Evolutionary conservation across 495 filamentous ascomycete species (phyloP).

Genomic region (Trypethelium eluteriae): DNA sequence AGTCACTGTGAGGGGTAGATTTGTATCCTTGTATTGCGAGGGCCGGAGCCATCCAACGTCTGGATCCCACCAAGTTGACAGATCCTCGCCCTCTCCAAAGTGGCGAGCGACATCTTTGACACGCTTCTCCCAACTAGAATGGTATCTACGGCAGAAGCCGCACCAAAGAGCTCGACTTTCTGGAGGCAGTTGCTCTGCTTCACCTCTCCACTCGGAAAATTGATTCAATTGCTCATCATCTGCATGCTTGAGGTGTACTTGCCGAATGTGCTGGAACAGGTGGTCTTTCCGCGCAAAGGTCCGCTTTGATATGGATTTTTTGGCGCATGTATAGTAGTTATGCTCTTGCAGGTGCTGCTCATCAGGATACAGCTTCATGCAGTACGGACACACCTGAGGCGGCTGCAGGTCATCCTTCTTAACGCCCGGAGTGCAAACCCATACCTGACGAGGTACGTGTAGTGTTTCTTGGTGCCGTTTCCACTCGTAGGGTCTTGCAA

Average conservation of each 20-base stretch:
- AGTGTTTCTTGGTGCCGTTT: conserved; percentile 9
- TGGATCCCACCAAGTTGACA: conserved; percentile 10
- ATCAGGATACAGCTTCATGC: conserved; percentile 50
- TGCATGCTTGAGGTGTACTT: conserved; percentile 9
- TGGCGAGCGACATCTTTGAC: conserved; percentile 6
- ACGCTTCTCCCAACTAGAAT: conserved; percentile 9
- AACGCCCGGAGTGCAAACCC: not conserved
- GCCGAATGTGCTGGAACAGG: conserved; percentile 68
- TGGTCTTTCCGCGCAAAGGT: conserved; percentile 83
- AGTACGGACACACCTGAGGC: conserved; percentile 41
- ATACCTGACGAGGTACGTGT: conserved; percentile 6
- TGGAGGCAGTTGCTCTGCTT: not conserved
- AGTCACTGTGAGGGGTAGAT: conserved; percentile 3
- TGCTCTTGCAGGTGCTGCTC: conserved; percentile 60
- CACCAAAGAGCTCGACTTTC: conserved; percentile 10
- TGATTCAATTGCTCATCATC: conserved; percentile 8
- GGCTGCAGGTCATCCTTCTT: conserved; percentile 3
- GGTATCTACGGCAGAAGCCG: conserved; percentile 4
- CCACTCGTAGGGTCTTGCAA: conserved; percentile 8
- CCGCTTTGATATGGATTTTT: conserved; percentile 55
- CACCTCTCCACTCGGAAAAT: conserved; percentile 10
- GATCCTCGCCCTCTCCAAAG: conserved; percentile 1
- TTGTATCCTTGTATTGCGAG: not conserved
- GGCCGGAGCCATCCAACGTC: conserved; percentile 5
- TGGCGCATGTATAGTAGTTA: conserved; percentile 63